Conservation (phyloP, 225 moss, liverwort and hornwort genomes). For the Straminergon stramineum region DNA sequence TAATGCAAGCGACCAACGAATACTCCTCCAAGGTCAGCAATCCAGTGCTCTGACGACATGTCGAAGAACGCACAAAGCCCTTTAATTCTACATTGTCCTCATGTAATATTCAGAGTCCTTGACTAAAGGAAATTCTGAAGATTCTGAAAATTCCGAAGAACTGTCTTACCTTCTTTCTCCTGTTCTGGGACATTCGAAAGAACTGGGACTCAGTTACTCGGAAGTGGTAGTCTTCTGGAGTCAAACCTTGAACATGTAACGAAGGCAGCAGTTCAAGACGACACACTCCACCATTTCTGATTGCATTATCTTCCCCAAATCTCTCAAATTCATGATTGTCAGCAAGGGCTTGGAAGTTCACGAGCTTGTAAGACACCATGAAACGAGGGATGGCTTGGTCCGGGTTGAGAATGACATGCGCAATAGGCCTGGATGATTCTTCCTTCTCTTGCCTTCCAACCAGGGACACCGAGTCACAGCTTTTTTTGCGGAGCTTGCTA, state of each 20-base stretch:
- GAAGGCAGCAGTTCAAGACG: conserved; percentile 8
- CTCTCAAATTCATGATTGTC: not conserved
- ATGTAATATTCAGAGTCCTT: not conserved
- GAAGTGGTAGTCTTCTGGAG: conserved; percentile 21
- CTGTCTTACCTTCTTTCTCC: not conserved
- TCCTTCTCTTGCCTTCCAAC: not conserved
- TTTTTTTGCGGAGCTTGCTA: not conserved
- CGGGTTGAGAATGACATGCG: conserved; percentile 2
- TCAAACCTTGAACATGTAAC: not conserved
- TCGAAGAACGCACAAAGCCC: not conserved
- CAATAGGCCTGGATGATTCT: not conserved
- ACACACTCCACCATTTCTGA: not conserved
- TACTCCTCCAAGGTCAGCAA: not conserved
- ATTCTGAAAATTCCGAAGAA: not conserved
- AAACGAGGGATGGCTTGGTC: conserved; percentile 30
- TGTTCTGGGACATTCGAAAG: conserved; percentile 16
- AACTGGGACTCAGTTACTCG: conserved; percentile 36
- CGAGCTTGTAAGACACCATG: conserved; percentile 8
- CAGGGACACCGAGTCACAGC: conserved; percentile 17
- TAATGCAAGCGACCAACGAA: not conserved
- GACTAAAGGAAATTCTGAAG: not conserved
- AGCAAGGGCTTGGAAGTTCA: not conserved
- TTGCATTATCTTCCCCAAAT: conserved; percentile 5
- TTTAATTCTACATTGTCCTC: not conserved
- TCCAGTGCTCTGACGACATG: not conserved